Evolutionary conservation across 2,329 filamentous ascomycete species (phyloP), one percentile per base, ranked within the genome.

Genomic region (Zopfia rhizophila): DNA sequence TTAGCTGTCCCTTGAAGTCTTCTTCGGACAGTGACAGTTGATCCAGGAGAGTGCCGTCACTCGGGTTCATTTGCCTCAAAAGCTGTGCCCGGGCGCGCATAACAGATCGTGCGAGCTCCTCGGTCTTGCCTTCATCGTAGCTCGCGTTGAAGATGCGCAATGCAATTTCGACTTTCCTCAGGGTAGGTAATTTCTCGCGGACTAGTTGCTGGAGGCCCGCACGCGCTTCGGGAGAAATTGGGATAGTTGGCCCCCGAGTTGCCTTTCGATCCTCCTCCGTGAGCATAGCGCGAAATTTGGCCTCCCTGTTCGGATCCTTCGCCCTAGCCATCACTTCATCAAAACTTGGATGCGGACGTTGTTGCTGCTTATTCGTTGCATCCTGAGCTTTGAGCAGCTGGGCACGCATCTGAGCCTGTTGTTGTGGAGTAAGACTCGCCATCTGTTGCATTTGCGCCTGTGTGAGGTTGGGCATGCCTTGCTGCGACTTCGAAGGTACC

Each of bases 341-440:
- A 5, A 49, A 32, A 14, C 40, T 59, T 5, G 55, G 55, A 25
- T 59, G 46, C 16, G 54, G 33, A 19, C 58, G 56, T 40, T 61
- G 61, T 28, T 62, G 58, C 35, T 66, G 64, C 49, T 61, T 64
- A 30, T 56, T 55, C 5, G 65, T 63, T 14, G 61, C 53, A 46
- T 67, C 63, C 39, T 71, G 67, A 3, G 65, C 67, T 42, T 66
- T 69, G 28, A 69, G 50, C 12, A 71, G 47, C 27, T 69, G 66
- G 11, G 60, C 60, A 31, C 59, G 66, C 35, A 66, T 58, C 16
- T 65, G 62, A 29, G 59, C 55, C 40, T 70, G 67, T 32, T 70
- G 68, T 25, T 60, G 47, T 8, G 65, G 65, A 22, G 56, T 65
- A 18, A 72, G 52, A 25, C 63, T 63, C 3, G 60, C 62, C 42